These are phyloP conservation scores for Thelephora aurantiotincta DNA, from an alignment of 768 basidiomycete genomes.

Conservation along the genomic window DNA sequence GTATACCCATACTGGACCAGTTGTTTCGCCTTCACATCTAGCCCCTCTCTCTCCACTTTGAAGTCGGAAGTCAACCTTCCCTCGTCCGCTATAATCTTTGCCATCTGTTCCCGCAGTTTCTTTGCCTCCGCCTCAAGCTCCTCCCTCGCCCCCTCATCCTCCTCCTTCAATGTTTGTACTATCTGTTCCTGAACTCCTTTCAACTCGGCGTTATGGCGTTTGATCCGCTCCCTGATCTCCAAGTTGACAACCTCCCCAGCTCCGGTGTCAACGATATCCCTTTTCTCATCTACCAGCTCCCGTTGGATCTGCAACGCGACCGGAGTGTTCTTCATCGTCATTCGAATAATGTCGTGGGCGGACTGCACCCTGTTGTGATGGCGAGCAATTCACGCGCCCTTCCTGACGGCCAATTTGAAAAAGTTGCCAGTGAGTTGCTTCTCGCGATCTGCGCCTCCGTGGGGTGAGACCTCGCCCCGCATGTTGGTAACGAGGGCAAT, in stretches of 20 bases:
- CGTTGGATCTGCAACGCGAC: constrained; percentile 36
- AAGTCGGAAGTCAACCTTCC: too few species aligned
- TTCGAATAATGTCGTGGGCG: constrained; percentile 26
- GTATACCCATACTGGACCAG: too few species aligned
- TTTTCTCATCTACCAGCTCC: constrained; percentile 37
- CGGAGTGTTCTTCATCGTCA: constrained; percentile 26
- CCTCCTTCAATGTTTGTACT: constrained; percentile 5
- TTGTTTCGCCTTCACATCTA: too few species aligned
- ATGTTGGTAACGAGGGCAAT: constrained; percentile 40
- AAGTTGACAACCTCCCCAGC: constrained; percentile 38
- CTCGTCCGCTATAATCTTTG: too few species aligned
- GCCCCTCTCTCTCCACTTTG: too few species aligned
- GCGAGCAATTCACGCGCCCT: constrained; percentile 30
- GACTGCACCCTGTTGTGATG: constrained; percentile 28
- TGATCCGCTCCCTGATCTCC: constrained; percentile 32
- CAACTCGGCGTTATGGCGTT: constrained; percentile 34
- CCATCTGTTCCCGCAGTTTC: constrained; percentile 19
- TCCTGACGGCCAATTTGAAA: constrained; percentile 37
- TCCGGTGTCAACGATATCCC: constrained; percentile 33
- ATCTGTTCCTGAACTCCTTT: constrained; percentile 21
- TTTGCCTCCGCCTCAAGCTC: constrained; percentile 22
- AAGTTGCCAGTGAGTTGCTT: constrained; percentile 31
- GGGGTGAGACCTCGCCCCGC: constrained; percentile 30
- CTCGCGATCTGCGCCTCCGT: constrained; percentile 29
- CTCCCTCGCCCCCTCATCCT: constrained; percentile 19